Evolutionary conservation across 148 eudicot species (phyloP).

Genomic region (Fallopia convolvulus): DNA sequence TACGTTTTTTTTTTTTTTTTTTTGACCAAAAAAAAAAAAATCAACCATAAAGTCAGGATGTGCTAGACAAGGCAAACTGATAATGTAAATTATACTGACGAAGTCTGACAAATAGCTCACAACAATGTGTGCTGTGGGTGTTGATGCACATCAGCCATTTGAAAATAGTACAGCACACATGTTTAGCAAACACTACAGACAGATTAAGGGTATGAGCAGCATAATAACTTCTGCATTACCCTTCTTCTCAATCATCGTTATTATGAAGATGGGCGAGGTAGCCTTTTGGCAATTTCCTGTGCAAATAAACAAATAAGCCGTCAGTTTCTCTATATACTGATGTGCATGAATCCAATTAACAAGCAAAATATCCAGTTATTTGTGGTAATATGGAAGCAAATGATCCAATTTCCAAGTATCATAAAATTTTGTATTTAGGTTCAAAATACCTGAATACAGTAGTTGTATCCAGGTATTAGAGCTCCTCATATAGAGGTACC

Average conservation of each 20-base stretch:
- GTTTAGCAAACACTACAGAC: background rate
- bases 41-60: background rate
- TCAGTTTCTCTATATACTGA: conserved; percentile 1
- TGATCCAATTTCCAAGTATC: background rate
- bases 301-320: background rate
- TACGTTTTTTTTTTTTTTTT: too few relatives aligned
- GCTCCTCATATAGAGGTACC: background rate
- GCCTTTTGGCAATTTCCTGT: conserved; percentile 16
- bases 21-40: too few relatives aligned
- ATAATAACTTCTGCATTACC: conserved; percentile 1
- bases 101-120: background rate
- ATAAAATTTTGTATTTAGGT: background rate
- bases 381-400: background rate
- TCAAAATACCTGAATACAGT: background rate
- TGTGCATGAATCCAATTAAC: background rate
- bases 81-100: background rate
- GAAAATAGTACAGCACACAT: conserved; percentile 1
- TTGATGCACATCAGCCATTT: background rate
- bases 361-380: background rate
- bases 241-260: background rate
- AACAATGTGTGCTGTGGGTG: background rate
- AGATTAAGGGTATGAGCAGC: background rate
- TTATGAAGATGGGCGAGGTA: conserved; percentile 9
- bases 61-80: background rate
- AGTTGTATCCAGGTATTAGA: background rate